A percentile compares a stretch with the other conserved stretches of the same genome.
These are phyloP conservation scores for Sideroxylon spinosum DNA, from an alignment of 179 eudicot genomes.

Conservation along the genomic window DNA sequence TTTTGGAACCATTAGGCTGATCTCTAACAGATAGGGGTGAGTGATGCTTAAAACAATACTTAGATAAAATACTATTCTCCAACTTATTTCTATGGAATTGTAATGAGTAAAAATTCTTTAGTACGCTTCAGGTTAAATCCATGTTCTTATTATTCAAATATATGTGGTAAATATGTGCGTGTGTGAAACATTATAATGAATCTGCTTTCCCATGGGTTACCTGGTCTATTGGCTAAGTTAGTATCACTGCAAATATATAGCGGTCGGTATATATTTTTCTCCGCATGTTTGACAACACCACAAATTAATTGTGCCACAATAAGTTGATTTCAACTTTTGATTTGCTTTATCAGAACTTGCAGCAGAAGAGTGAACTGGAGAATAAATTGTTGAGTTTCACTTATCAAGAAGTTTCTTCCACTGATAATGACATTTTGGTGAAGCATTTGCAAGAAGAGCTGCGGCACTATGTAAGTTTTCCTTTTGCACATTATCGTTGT, in stretches of 20 bases:
- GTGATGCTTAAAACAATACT: neutral
- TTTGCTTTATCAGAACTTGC: slow-evolving; percentile 50
- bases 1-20: neutral
- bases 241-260: neutral
- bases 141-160: neutral
- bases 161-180: neutral
- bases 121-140: neutral
- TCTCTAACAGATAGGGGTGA: neutral
- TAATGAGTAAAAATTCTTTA: neutral
- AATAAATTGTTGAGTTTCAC: slow-evolving; percentile 40
- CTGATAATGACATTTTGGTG: slow-evolving; percentile 55
- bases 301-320: slow-evolving; percentile 2
- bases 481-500: neutral
- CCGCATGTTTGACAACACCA: neutral
- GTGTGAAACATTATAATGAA: neutral
- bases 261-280: neutral
- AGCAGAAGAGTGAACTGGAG: slow-evolving; percentile 60
- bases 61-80: too few relatives aligned
- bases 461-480: slow-evolving; percentile 56
- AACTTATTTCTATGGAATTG: neutral
- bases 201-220: neutral
- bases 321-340: slow-evolving; percentile 16
- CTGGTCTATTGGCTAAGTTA: neutral
- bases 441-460: slow-evolving; percentile 88
- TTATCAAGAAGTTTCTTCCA: slow-evolving; percentile 40